Evolutionary conservation across 1,284 basidiomycete species (phyloP).

Genomic region (Cutaneotrichosporon spelunceum): DNA sequence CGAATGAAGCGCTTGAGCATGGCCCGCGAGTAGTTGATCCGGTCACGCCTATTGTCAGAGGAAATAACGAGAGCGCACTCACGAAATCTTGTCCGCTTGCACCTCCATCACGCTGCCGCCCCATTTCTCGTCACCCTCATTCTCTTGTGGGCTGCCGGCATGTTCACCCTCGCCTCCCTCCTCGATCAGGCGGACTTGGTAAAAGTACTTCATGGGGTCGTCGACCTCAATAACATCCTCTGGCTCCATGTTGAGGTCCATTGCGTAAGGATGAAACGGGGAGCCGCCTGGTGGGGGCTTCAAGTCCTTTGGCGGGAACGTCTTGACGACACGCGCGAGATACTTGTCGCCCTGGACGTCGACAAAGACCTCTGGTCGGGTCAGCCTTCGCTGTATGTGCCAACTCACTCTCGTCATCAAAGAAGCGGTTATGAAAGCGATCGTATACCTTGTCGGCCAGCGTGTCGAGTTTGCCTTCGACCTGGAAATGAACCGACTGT

Average conservation of each 20-base stretch:
- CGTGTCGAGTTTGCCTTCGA: conserved; percentile 90
- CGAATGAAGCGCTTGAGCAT: conserved; percentile 93
- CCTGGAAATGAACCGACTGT: conserved; percentile 91
- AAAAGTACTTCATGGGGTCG: conserved; percentile 77
- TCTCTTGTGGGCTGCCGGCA: conserved; percentile 49
- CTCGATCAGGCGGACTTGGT: conserved; percentile 71
- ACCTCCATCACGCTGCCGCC: conserved; percentile 73
- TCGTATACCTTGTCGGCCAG: conserved; percentile 92
- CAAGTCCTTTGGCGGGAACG: conserved; percentile 54
- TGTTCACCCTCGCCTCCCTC: conserved; percentile 37
- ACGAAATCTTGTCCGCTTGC: conserved; percentile 74
- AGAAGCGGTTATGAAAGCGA: conserved; percentile 92
- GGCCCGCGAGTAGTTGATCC: conserved; percentile 90
- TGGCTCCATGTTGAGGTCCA: conserved; percentile 69
- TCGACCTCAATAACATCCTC: conserved; percentile 71
- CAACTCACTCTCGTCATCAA: conserved; percentile 70
- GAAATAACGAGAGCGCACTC: conserved; percentile 29
- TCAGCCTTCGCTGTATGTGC: conserved; percentile 12
- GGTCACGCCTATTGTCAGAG: conserved; percentile 69
- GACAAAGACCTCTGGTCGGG: conserved; percentile 67
- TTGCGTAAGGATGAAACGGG: conserved; percentile 59
- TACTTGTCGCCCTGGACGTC: conserved; percentile 78
- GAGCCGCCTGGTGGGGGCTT: conserved; percentile 48
- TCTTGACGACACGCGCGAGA: conserved; percentile 49
- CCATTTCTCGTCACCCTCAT: conserved; percentile 47